Base-by-base conservation (phyloP, 139 green algal species). In the Micromonas commoda region DNA sequence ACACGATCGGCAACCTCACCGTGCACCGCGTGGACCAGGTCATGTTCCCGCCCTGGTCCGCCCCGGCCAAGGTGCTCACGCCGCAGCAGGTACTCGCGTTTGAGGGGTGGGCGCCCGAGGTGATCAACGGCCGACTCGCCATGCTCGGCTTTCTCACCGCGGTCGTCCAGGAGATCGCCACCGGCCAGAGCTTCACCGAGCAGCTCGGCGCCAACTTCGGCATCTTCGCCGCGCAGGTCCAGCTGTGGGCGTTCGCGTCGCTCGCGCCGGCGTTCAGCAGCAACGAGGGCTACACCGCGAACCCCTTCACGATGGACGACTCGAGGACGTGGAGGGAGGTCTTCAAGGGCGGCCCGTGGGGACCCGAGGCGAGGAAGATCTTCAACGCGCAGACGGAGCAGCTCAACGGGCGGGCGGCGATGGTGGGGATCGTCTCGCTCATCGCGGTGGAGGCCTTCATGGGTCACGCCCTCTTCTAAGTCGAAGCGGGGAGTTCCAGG, bases 131-230 rank as follows among this genome's bases (percentile, higher is more conserved):
- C 24, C 85, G 91, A 2, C 65, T 94, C 1, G 88, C 90, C 1
- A 94, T 96, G 89, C 39, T 93, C 0, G 87, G 90, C 39, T 78
- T 94, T n/a, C n/a, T 92, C 2, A 37, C 73, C 26, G 88, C 77
- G 31, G 85, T 83, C 0, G 39, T 76, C 32, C 57, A 71, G 0
- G 91, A 96, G 83, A 39, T 86, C 4, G 16, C 85, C 9, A 87
- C 78, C 0, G 83, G 83, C 2, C n/a, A 85, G 23, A 89, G 86
- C 0, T 39, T 92, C 31, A 38, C 87, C 0, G 66, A 75, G 19
- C 82, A 83, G 35, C 78, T 82, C n/a, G 75, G 31, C 1, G 32
- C 82, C 6, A 79, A 82, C 31, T 83, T 83, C 31, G 77, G 53
- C 13, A 34, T 85, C 23, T 33, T 85, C 52, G 31, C 73, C n/a